These are phyloP conservation scores for Magnaporthiopsis rhizophila DNA, from an alignment of 2,329 filamentous ascomycete genomes.

Conservation along the genomic window DNA sequence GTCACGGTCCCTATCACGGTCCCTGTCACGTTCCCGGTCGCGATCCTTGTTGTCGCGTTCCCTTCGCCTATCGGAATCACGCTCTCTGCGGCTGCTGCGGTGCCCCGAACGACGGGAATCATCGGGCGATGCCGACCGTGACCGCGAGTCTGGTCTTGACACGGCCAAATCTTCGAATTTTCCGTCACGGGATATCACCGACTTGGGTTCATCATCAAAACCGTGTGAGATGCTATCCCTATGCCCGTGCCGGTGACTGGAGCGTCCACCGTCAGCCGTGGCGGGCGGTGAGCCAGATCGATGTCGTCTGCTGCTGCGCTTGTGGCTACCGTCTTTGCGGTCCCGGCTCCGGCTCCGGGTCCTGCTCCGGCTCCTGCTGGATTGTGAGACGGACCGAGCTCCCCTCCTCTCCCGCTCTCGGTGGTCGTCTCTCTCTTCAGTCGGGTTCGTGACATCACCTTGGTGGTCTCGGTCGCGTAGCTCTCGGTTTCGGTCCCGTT, in stretches of 20 bases:
- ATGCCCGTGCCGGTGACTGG: slow-evolving; percentile 43
- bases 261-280: slow-evolving; percentile 32
- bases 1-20: slow-evolving; percentile 1
- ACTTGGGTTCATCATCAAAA: slow-evolving; percentile 37
- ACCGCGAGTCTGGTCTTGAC: slow-evolving; percentile 17
- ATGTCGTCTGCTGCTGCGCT: slow-evolving; percentile 41
- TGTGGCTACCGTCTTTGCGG: slow-evolving; percentile 30
- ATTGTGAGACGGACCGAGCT: slow-evolving; percentile 23
- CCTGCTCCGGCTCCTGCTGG: slow-evolving; percentile 30
- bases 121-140: slow-evolving; percentile 58
- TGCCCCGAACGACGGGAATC: slow-evolving; percentile 48
- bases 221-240: slow-evolving; percentile 31
- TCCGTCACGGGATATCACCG: slow-evolving; percentile 26
- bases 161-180: slow-evolving; percentile 38
- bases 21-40: background rate
- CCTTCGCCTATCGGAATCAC: slow-evolving; percentile 32
- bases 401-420: slow-evolving; percentile 23
- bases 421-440: slow-evolving; percentile 9
- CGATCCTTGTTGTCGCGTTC: background rate
- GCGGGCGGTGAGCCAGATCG: slow-evolving; percentile 39
- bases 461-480: slow-evolving; percentile 13
- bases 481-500: slow-evolving; percentile 20
- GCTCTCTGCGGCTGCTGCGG: slow-evolving; percentile 50
- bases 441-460: slow-evolving; percentile 10
- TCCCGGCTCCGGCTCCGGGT: slow-evolving; percentile 36